phyloP scores from a whole-genome alignment of 208 protist genomes.

The Novymonas esmeraldas region DNA sequence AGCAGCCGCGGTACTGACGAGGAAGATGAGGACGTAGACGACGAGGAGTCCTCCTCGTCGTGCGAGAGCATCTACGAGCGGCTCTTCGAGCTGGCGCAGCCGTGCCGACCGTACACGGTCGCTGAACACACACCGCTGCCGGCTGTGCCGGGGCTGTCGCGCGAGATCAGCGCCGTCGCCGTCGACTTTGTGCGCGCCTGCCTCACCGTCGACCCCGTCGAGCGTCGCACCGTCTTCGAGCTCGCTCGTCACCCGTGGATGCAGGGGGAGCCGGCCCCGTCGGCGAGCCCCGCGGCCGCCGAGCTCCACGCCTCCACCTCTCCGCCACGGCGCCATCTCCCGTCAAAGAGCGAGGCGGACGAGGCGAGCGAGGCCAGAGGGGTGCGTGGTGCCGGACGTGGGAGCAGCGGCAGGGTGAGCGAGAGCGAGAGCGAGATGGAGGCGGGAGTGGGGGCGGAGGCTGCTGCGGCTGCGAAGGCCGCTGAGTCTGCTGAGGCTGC shows the following conservation, averaged over 20 bases:
- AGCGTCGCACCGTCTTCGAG: conserved; percentile 57
- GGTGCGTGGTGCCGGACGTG: no score
- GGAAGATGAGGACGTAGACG: background rate
- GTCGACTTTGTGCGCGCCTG: conserved; percentile 70
- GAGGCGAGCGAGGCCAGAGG: no score
- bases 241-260: conserved; percentile 70
- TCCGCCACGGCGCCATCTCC: no score
- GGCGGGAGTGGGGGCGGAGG: no score
- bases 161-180: conserved; percentile 39
- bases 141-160: background rate
- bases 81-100: conserved; percentile 25
- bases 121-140: conserved; percentile 11
- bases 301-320: background rate
- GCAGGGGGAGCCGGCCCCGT: conserved; percentile 2
- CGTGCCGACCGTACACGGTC: conserved; percentile 22
- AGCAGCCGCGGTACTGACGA: no score
- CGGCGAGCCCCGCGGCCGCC: no score
- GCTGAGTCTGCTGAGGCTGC: background rate
- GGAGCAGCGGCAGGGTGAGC: no score
- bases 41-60: background rate
- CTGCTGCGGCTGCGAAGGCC: background rate
- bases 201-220: conserved; percentile 33
- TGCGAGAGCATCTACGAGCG: conserved; percentile 32
- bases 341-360: no score
- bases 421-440: no score